These are phyloP conservation scores for Parietaria judaica DNA, from an alignment of 306 rosid species.

Conservation along the genomic window DNA sequence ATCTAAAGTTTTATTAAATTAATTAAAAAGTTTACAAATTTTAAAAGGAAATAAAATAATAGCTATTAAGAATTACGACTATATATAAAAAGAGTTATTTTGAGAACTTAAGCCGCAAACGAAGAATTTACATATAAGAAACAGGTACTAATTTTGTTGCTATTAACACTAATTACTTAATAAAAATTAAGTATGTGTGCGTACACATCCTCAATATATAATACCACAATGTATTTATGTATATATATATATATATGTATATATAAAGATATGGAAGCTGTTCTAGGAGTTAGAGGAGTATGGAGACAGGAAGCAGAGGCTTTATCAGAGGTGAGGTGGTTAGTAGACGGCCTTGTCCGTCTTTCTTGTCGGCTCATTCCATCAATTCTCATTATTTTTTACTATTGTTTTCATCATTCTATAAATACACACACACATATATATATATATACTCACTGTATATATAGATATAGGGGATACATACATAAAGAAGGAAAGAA, in stretches of 20 bases:
- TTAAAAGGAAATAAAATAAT: no score
- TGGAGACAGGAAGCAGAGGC: slow-evolving; percentile 45
- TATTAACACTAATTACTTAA: no score
- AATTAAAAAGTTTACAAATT: no score
- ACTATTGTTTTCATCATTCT: background rate
- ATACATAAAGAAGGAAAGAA: slow-evolving; percentile 5
- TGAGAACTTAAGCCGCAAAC: no score
- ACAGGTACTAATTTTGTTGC: no score
- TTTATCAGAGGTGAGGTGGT: slow-evolving; percentile 44
- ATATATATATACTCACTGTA: slow-evolving; percentile 4
- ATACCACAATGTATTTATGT: no score
- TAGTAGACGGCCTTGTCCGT: slow-evolving; percentile 53
- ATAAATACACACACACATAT: background rate
- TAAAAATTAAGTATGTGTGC: background rate
- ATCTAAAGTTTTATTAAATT: no score
- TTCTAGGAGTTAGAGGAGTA: background rate
- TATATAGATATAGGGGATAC: background rate
- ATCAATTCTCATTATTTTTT: slow-evolving; percentile 1
- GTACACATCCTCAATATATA: no score
- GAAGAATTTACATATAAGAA: no score
- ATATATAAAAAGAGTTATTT: background rate
- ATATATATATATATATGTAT: background rate
- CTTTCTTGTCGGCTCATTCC: slow-evolving; percentile 53
- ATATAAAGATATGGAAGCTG: no score
- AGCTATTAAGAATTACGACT: background rate